Conservation (phyloP, 2,329 filamentous ascomycete species). For the Pestalotiopsis sp. region DNA sequence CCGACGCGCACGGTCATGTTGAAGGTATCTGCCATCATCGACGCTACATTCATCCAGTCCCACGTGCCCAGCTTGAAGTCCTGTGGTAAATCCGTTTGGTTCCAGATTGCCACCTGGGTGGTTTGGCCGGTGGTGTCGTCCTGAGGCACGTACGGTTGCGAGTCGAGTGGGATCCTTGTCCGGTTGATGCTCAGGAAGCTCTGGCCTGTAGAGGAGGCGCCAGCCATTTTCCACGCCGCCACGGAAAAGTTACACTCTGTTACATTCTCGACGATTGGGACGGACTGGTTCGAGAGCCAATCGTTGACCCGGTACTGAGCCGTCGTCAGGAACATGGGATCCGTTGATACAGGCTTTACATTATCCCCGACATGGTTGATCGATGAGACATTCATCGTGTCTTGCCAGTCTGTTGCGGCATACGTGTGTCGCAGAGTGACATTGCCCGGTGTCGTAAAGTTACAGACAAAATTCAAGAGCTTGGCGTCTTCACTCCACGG, state of each 20-base stretch:
- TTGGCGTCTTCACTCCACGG: constrained; percentile 7
- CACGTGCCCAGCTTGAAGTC: not conserved
- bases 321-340: not conserved
- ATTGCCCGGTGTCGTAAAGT: not conserved
- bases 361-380: no score
- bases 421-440: not conserved
- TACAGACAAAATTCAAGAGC: constrained; percentile 3
- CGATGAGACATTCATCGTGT: no score
- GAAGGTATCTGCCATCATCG: not conserved
- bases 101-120: not conserved
- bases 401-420: no score
- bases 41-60: not conserved
- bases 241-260: not conserved
- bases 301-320: not conserved
- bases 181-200: not conserved
- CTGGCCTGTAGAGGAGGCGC: not conserved
- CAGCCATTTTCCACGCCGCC: not conserved
- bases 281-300: not conserved
- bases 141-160: not conserved
- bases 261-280: not conserved
- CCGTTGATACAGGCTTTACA: not conserved
- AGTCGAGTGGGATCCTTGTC: not conserved
- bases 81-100: not conserved
- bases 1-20: not conserved
- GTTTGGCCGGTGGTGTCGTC: not conserved